Conservation (phyloP, 1,139 yeast species). For the Suhomyces anneliseae region DNA sequence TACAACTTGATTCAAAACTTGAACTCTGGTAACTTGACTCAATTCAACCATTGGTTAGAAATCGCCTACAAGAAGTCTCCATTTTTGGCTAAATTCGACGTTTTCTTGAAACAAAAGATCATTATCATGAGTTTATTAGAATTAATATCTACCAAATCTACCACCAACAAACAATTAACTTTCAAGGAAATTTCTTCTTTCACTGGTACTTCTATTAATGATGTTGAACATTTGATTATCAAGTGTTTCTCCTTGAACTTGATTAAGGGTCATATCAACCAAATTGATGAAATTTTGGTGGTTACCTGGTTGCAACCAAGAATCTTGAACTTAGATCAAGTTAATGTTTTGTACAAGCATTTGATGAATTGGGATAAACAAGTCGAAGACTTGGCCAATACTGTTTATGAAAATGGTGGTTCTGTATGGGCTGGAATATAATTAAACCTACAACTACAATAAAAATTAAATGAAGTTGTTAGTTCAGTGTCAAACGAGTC, state of each 20-base stretch:
- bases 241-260: conserved; percentile 84
- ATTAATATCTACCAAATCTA: conserved; percentile 75
- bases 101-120: conserved; percentile 83
- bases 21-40: conserved; percentile 73
- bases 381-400: conserved; percentile 63
- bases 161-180: conserved; percentile 69
- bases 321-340: conserved; percentile 79
- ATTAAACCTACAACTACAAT: not conserved
- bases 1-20: conserved; percentile 66
- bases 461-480: no score
- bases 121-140: conserved; percentile 91
- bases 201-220: conserved; percentile 68
- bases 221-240: conserved; percentile 89
- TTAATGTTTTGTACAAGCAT: conserved; percentile 70
- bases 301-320: conserved; percentile 96
- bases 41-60: conserved; percentile 53
- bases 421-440: conserved; percentile 40
- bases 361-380: conserved; percentile 75
- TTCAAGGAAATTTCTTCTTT: conserved; percentile 71
- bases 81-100: conserved; percentile 57
- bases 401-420: conserved; percentile 40
- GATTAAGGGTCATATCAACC: conserved; percentile 85
- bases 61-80: conserved; percentile 49
- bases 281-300: conserved; percentile 73
- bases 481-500: no score